Evolutionary conservation across 139 green algal genomes (phyloP).

Genomic region (Micromonas commoda): DNA sequence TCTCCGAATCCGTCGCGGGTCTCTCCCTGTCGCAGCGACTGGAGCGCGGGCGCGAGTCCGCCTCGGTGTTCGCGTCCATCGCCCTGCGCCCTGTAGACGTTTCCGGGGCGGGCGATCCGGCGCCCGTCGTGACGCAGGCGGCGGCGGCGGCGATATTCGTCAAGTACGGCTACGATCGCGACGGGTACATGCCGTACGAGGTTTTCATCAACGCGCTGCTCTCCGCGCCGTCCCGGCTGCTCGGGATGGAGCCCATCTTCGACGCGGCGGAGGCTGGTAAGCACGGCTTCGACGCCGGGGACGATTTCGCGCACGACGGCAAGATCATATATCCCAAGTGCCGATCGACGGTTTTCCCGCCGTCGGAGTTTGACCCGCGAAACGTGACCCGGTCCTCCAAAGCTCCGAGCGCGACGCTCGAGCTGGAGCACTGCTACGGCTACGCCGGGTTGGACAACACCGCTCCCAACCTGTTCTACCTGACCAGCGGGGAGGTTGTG

Average conservation of each 20-base stretch:
- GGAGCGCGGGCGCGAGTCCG: too few species aligned
- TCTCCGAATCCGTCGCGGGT: too few species aligned
- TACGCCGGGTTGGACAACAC: conserved; percentile 53
- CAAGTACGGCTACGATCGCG: conserved; percentile 45
- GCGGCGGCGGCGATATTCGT: conserved; percentile 43
- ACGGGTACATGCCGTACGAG: conserved; percentile 51
- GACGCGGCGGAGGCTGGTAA: conserved; percentile 33
- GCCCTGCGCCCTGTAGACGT: too few species aligned
- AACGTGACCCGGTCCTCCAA: conserved; percentile 51
- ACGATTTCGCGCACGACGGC: conserved; percentile 49
- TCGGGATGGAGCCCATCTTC: conserved; percentile 30
- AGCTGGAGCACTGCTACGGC: conserved; percentile 59
- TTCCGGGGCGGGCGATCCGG: too few species aligned
- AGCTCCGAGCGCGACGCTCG: conserved; percentile 52
- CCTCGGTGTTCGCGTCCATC: too few species aligned
- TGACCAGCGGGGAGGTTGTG: conserved; percentile 6
- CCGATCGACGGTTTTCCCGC: conserved; percentile 60
- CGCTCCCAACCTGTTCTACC: conserved; percentile 28
- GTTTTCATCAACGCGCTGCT: conserved; percentile 49
- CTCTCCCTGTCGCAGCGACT: too few species aligned
- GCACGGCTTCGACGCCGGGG: conserved; percentile 43
- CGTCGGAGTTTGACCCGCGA: conserved; percentile 50
- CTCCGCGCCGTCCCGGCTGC: conserved; percentile 43
- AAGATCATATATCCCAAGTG: conserved; percentile 65
- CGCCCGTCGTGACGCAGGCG: too few species aligned